Evolutionary conservation across 78 protist genomes (phyloP), one percentile per base, ranked within the genome.

Genomic region (Dictyostelium firmibasis): DNA sequence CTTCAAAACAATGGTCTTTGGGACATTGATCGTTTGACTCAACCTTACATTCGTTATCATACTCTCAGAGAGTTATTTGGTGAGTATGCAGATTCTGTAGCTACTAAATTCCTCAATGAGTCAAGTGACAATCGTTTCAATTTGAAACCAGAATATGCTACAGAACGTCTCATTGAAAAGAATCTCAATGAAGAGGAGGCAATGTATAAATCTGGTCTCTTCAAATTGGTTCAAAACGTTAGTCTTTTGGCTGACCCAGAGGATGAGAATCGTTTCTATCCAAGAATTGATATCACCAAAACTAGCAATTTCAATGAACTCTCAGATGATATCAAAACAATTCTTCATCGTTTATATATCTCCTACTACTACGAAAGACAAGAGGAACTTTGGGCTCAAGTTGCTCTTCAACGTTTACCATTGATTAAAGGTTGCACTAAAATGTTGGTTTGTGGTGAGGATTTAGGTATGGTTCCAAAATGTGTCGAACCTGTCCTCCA

Each of bases 391-490:
- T 97, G 97, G 97, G 18, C 95, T 23, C 93, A 94, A 41, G 18
- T 83, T 20, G 98, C 95, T 25, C 50, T 91, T 36, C 83, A 88
- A 84, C 78, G 93, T 50, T 77, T 97, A 27, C 97, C 97, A 33
- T 23, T 83, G n/a, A 85, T 96, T 31, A 78, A 81, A n/a, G 44
- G 33, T 31, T 89, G 94, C 38, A 89, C 94, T 0, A 81, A 50
- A 38, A 96, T 97, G 98, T 92, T 97, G 79, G 83, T 96, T 53
- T 96, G 98, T 86, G 98, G 98, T 23, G 98, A 97, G 41, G 98
- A 97, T 87, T 91, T 97, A 10, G 98, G 98, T 78, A 88, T 86
- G 89, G 91, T 96, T 25, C 97, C 98, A 57, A 78, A 81, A 43
- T 92, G 97, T 70, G 97, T 96, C 13, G 92, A 85, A 16, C 88